phyloP scores from a whole-genome alignment of 257 asterid species.

The Primulina huaijiensis region DNA sequence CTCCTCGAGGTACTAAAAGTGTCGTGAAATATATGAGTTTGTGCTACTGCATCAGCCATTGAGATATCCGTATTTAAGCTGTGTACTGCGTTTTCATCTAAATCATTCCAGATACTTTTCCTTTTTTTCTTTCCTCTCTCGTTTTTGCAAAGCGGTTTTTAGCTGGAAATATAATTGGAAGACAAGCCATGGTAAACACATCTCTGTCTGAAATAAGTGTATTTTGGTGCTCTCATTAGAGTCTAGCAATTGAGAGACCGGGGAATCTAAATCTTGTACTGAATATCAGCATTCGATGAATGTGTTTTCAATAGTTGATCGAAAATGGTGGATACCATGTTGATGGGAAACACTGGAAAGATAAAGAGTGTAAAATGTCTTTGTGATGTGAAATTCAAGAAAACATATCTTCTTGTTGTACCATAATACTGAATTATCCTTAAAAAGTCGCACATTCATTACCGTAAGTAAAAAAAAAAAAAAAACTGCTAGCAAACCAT shows the following conservation, averaged over 20 bases:
- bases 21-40: not conserved
- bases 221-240: not conserved
- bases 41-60: slow-evolving; percentile 7
- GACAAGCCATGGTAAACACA: slow-evolving; percentile 2
- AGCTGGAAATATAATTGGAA: slow-evolving; percentile 13
- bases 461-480: too few species aligned
- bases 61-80: not conserved
- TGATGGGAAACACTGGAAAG: too few species aligned
- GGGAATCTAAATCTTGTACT: not conserved
- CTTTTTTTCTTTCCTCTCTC: not conserved
- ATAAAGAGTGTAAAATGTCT: not conserved
- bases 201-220: slow-evolving; percentile 22
- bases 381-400: not conserved
- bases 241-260: slow-evolving; percentile 6
- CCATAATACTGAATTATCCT: too few species aligned
- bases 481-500: slow-evolving; percentile 32
- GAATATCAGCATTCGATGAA: too few species aligned
- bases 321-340: not conserved
- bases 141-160: slow-evolving; percentile 3
- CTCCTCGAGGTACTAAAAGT: slow-evolving; percentile 54
- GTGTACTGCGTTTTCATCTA: not conserved
- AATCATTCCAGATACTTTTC: not conserved
- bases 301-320: not conserved
- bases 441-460: slow-evolving; percentile 23
- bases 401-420: too few species aligned